Conservation (phyloP, 2,329 filamentous ascomycete species). For the Aspergillus sclerotialis region DNA sequence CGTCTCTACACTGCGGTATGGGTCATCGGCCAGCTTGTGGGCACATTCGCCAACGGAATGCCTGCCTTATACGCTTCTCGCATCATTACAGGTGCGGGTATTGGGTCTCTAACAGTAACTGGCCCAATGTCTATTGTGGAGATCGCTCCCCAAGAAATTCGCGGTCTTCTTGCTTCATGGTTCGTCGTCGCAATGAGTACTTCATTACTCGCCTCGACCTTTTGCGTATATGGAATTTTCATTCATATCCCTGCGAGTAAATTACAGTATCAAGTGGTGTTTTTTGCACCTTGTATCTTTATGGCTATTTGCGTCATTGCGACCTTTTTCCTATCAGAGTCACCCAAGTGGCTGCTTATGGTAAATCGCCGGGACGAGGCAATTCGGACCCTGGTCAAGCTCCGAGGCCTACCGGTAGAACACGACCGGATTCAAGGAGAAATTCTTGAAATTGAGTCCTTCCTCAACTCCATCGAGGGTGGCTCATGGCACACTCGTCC, state of each 20-base stretch:
- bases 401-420: too few species aligned
- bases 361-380: too few species aligned
- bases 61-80: slow-evolving; percentile 27
- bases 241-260: slow-evolving; percentile 17
- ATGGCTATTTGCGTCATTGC: not conserved
- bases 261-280: slow-evolving; percentile 28
- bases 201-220: slow-evolving; percentile 20
- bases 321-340: not conserved
- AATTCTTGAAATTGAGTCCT: too few species aligned
- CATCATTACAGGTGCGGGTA: slow-evolving; percentile 30
- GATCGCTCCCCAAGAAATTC: slow-evolving; percentile 31
- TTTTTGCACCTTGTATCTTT: slow-evolving; percentile 13
- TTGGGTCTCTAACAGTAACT: slow-evolving; percentile 31
- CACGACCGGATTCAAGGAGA: too few species aligned
- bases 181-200: slow-evolving; percentile 32
- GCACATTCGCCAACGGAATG: slow-evolving; percentile 7
- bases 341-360: not conserved
- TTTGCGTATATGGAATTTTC: slow-evolving; percentile 30
- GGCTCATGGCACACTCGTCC: too few species aligned
- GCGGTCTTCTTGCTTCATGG: slow-evolving; percentile 32
- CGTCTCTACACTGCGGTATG: slow-evolving; percentile 28
- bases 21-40: slow-evolving; percentile 11
- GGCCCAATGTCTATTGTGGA: slow-evolving; percentile 33
- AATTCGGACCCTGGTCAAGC: too few species aligned
- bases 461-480: too few species aligned